Conservation (phyloP, 2,329 filamentous ascomycete species). For the Epichloe gansuensis region DNA sequence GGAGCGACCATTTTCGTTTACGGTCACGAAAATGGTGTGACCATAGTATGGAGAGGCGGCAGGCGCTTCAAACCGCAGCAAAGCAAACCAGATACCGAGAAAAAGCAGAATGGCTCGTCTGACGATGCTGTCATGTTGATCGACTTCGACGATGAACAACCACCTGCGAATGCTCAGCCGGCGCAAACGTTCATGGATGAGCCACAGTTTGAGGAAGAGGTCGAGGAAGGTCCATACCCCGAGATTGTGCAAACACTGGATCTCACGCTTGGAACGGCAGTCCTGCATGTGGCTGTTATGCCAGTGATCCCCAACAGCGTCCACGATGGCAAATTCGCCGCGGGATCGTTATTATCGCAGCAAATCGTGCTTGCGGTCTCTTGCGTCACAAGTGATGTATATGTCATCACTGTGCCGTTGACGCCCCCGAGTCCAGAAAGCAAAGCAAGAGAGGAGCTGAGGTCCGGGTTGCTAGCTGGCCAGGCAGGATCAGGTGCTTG, state of each 20-base stretch:
- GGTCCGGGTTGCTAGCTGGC: slow-evolving; percentile 35
- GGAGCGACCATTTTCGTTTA: slow-evolving; percentile 51
- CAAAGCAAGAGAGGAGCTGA: slow-evolving; percentile 42
- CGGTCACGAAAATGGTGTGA: slow-evolving; percentile 50
- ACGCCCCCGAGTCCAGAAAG: slow-evolving; percentile 48
- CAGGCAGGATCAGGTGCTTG: slow-evolving; percentile 48
- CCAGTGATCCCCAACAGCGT: slow-evolving; percentile 36
- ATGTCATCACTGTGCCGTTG: slow-evolving; percentile 45
- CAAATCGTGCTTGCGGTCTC: slow-evolving; percentile 49
- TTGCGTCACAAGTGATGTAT: slow-evolving; percentile 43
- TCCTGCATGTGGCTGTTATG: slow-evolving; percentile 42
- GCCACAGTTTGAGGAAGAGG: slow-evolving; percentile 43
- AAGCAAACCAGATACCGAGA: slow-evolving; percentile 19
- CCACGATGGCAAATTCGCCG: slow-evolving; percentile 34
- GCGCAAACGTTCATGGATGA: slow-evolving; percentile 33
- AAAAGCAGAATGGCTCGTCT: slow-evolving; percentile 38
- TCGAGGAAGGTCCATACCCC: slow-evolving; percentile 37
- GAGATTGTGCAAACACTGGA: slow-evolving; percentile 48
- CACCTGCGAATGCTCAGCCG: slow-evolving; percentile 20
- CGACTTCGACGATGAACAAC: slow-evolving; percentile 48
- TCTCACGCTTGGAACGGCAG: slow-evolving; percentile 43
- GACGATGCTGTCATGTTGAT: slow-evolving; percentile 48
- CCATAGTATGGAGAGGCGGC: slow-evolving; percentile 49
- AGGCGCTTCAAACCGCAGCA: slow-evolving; percentile 39
- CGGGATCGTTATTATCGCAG: slow-evolving; percentile 36